Evolutionary conservation across 2,329 filamentous ascomycete genomes (phyloP), one percentile per base, ranked within the genome.

Genomic region (Fusarium luffae): DNA sequence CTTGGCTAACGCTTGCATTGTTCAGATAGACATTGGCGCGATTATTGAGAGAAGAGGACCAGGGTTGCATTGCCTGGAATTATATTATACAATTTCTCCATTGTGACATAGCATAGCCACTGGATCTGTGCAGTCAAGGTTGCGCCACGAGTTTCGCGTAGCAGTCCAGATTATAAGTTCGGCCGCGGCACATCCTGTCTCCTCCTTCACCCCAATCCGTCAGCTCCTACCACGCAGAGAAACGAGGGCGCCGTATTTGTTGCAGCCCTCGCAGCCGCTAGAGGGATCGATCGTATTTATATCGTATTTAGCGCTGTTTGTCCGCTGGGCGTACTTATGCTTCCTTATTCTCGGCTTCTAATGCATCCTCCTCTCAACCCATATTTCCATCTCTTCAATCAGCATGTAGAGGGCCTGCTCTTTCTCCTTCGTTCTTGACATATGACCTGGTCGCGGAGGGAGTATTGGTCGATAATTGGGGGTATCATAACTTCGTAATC

Each of bases 401-500:
- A 7, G 7, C 19, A 7, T 27, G 1, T n/a, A 30, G n/a, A 19
- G 40, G 25, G 13, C 13, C 16, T 40, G 19, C 30, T 21, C 11
- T 27, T 23, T 41, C n/a, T 10, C 30, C 30, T 48, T 37, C 30
- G n/a, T 40, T 28, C 10, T 12, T 14, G 18, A 11, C 11, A 5
- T 19, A 9, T 4, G 9, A 49, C 13, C 27, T 10, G n/a, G 16
- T 30, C 32, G 18, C 19, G 44, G 23, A 6, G 14, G 19, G 54
- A 50, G 54, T 41, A 41, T 37, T 21, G n/a, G 9, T 19, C 23
- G 9, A 13, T 42, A 52, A 27, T 3, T n/a, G 6, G 30, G 52
- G 52, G 52, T 55, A 55, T 55, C 52, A 55, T 55, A 49, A 49
- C 30, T 48, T 55, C 42, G 12, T 49, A 37, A 40, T 59, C 40